Evolutionary conservation across 768 basidiomycete species (phyloP).

Genomic region (Stropharia rugosoannulata): DNA sequence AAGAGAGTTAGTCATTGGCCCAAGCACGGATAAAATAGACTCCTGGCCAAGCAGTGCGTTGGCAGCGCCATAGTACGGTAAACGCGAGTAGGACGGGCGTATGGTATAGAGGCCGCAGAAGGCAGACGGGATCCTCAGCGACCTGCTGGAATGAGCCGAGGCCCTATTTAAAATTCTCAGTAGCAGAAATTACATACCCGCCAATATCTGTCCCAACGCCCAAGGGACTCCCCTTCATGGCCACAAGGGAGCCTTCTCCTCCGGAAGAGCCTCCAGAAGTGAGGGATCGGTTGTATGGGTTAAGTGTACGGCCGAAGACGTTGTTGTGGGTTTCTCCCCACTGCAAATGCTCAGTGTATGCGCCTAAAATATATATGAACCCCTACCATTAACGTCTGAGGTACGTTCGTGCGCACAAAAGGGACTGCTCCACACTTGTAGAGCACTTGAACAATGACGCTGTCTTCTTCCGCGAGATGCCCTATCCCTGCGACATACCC

Average conservation of each 20-base stretch:
- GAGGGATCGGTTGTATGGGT: slow-evolving; percentile 56
- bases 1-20: slow-evolving; percentile 52
- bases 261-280: slow-evolving; percentile 67
- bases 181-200: slow-evolving; percentile 35
- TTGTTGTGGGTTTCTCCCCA: slow-evolving; percentile 63
- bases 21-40: slow-evolving; percentile 53
- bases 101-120: slow-evolving; percentile 61
- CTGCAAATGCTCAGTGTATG: slow-evolving; percentile 13
- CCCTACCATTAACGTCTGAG: slow-evolving; percentile 70
- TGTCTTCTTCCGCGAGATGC: slow-evolving; percentile 53
- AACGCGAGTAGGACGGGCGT: slow-evolving; percentile 52
- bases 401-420: slow-evolving; percentile 71
- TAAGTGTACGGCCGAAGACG: slow-evolving; percentile 60
- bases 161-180: not conserved
- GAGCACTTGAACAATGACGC: slow-evolving; percentile 65
- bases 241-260: slow-evolving; percentile 65
- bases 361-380: not conserved
- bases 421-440: slow-evolving; percentile 65
- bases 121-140: slow-evolving; percentile 54
- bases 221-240: slow-evolving; percentile 56
- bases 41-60: slow-evolving; percentile 58
- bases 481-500: slow-evolving; percentile 81
- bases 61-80: slow-evolving; percentile 53
- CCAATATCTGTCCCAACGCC: slow-evolving; percentile 67
- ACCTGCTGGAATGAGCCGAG: slow-evolving; percentile 27